Percentiles rank a stretch among this genome's conserved stretches.
phyloP scores from a whole-genome alignment of 1,284 basidiomycete genomes.

The Hymenochaete sp. region DNA sequence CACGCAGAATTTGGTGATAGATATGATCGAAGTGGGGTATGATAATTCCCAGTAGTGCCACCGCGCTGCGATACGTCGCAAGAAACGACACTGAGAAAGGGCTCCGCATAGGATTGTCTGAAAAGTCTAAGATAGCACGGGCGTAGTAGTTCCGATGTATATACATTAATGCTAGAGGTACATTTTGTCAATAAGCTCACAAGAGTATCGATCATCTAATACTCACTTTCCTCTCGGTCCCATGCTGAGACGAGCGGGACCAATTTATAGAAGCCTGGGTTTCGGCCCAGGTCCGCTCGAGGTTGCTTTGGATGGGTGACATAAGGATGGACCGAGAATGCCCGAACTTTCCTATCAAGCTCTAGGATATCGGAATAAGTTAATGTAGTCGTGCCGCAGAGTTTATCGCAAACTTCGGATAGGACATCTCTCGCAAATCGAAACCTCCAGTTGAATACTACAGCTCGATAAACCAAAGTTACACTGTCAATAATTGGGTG shows the following conservation, averaged over 20 bases:
- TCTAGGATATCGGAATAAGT: constrained; percentile 18
- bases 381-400: constrained; percentile 12
- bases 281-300: not conserved
- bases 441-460: constrained; percentile 16
- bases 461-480: not conserved
- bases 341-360: constrained; percentile 18
- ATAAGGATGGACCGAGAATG: constrained; percentile 7
- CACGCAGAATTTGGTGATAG: constrained; percentile 4
- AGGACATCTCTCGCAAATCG: constrained; percentile 16
- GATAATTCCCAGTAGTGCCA: constrained; percentile 4
- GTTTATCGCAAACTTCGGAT: constrained; percentile 7
- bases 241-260: constrained; percentile 5
- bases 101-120: constrained; percentile 18
- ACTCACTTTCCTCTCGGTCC: constrained; percentile 9
- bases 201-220: not conserved
- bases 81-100: constrained; percentile 19
- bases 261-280: constrained; percentile 3
- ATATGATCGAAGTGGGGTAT: not conserved
- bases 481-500: not conserved
- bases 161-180: constrained; percentile 7
- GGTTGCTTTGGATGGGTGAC: not conserved
- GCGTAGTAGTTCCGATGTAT: constrained; percentile 20
- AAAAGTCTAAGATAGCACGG: constrained; percentile 17
- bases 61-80: constrained; percentile 17
- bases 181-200: not conserved